These are phyloP conservation scores for Hymenoscyphus occultus DNA, from an alignment of 2,329 filamentous ascomycete species.

Conservation along the genomic window DNA sequence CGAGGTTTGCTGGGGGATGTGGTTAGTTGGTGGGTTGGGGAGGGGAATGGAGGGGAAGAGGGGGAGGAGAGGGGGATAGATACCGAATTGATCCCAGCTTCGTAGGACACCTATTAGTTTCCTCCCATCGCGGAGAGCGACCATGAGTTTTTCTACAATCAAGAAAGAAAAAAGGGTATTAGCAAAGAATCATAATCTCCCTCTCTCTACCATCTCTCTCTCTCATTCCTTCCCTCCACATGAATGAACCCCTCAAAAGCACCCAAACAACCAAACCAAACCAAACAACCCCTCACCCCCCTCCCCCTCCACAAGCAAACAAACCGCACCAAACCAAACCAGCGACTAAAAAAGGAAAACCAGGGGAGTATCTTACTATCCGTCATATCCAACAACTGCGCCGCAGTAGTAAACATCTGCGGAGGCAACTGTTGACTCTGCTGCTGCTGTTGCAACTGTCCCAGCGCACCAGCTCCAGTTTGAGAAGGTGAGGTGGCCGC, in stretches of 20 bases:
- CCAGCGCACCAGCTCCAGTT: constrained; percentile 14
- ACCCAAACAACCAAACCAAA: too few relatives aligned
- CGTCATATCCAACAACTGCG: constrained; percentile 90
- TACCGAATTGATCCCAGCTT: constrained; percentile 98
- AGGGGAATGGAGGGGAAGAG: constrained; percentile 4
- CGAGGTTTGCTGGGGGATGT: constrained; percentile 73
- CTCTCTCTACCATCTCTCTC: background rate
- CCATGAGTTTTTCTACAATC: constrained; percentile 81
- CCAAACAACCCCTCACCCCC: background rate
- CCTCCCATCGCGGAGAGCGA: constrained; percentile 86
- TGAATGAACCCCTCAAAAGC: too few relatives aligned
- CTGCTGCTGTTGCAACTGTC: constrained; percentile 19
- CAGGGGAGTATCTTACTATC: constrained; percentile 68
- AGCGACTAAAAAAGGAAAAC: background rate
- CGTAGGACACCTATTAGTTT: constrained; percentile 90
- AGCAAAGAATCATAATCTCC: background rate
- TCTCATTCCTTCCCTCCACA: background rate
- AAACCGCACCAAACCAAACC: background rate
- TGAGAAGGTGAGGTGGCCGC: constrained; percentile 22
- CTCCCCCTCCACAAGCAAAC: background rate
- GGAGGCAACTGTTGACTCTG: constrained; percentile 66
- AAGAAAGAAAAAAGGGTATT: constrained; percentile 1
- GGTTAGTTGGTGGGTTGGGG: constrained; percentile 9
- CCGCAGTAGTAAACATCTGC: constrained; percentile 98
- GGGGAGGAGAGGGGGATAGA: constrained; percentile 33